Percentiles rank a stretch among this genome's conserved stretches.
These are phyloP conservation scores for Yarrowia deformans DNA, from an alignment of 805 yeast species.

Conservation along the genomic window DNA sequence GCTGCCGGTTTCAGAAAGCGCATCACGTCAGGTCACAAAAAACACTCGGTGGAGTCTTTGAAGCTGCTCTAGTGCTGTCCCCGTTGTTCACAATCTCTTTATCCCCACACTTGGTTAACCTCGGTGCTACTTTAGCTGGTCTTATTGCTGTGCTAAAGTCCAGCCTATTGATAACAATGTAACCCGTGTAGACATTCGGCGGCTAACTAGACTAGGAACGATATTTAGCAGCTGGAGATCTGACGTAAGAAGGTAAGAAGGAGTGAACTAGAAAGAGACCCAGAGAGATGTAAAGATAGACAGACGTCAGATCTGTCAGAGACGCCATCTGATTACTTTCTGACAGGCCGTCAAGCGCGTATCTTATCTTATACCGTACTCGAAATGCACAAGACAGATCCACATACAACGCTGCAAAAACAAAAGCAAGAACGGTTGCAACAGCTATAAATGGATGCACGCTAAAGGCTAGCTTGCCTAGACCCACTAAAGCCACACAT, in stretches of 20 bases:
- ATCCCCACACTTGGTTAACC: slow-evolving; percentile 4
- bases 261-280: background rate
- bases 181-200: slow-evolving; percentile 5
- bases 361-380: too few species aligned
- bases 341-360: too few species aligned
- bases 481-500: background rate
- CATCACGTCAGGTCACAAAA: too few species aligned
- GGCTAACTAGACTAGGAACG: slow-evolving; percentile 31
- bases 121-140: background rate
- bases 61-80: background rate
- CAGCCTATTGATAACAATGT: background rate
- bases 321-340: too few species aligned
- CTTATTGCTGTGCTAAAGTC: background rate
- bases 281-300: background rate
- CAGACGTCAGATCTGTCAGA: background rate
- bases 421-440: background rate
- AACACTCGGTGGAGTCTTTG: too few species aligned
- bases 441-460: background rate
- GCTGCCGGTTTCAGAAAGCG: too few species aligned
- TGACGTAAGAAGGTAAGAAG: background rate
- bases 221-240: background rate
- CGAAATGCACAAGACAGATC: too few species aligned
- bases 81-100: background rate
- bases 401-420: too few species aligned
- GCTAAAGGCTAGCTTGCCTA: background rate